Evolutionary conservation across 2,329 filamentous ascomycete species (phyloP).

Genomic region (Talaromyces verruculosus): DNA sequence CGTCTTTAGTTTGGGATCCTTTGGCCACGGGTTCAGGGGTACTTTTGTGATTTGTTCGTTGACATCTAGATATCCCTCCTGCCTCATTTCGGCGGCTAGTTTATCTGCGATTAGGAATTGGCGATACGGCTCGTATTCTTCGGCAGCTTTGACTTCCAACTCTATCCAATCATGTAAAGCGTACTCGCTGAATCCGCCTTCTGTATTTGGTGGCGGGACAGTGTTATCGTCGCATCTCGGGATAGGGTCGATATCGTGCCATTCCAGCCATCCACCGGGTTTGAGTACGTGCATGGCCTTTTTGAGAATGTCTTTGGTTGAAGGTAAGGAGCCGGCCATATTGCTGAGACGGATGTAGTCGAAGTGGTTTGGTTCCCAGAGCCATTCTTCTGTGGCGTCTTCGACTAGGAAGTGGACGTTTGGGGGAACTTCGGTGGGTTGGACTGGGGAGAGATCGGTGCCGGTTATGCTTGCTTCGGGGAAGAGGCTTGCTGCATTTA

Average conservation of each 20-base stretch:
- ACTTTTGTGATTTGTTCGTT: constrained; percentile 55
- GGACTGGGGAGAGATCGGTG: constrained; percentile 67
- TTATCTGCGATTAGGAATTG: constrained; percentile 56
- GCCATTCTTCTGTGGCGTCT: constrained; percentile 64
- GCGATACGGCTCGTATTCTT: constrained; percentile 43
- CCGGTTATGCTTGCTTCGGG: constrained; percentile 60
- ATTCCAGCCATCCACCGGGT: constrained; percentile 56
- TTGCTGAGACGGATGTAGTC: constrained; percentile 62
- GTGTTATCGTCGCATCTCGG: constrained; percentile 56
- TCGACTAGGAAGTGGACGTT: constrained; percentile 76
- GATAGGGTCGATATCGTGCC: constrained; percentile 47
- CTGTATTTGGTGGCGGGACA: constrained; percentile 48
- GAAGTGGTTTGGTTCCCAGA: constrained; percentile 52
- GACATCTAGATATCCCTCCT: constrained; percentile 60
- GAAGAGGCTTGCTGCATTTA: constrained; percentile 43
- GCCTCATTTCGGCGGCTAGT: constrained; percentile 55
- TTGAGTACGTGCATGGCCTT: constrained; percentile 21
- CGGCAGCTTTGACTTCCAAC: constrained; percentile 44
- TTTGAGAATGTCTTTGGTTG: constrained; percentile 57
- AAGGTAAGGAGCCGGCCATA: constrained; percentile 58
- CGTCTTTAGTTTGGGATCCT: constrained; percentile 48
- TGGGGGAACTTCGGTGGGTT: constrained; percentile 64
- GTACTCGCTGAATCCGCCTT: constrained; percentile 36
- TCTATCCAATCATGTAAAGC: constrained; percentile 53
- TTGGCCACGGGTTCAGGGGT: constrained; percentile 54